Evolutionary conservation across 2,329 filamentous ascomycete genomes (phyloP), one percentile per base, ranked within the genome.

Genomic region (Rhynchosporium secalis): DNA sequence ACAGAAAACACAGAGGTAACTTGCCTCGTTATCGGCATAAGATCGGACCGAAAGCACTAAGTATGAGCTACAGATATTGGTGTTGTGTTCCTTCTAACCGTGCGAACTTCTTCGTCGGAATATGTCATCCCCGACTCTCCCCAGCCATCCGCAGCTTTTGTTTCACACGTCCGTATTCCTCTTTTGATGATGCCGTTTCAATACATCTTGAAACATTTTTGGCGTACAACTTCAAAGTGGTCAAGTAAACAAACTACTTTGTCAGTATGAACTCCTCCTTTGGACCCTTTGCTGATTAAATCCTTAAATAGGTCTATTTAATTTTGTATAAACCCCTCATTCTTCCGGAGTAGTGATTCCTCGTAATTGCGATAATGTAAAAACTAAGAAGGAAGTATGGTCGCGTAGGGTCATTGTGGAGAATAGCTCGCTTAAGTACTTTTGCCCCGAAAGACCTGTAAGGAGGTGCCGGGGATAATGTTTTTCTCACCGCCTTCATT

Each of bases 181-280:
- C 20, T 26, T 15, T 52, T 52, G 31, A 52, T 52, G 49, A 52
- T 52, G 49, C 49, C 49, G 49, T 38, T 33, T 31, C 41, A 43
- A 43, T n/a, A 4, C 40, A 41, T 41, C 40, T 41, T 15, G 15
- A 12, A 41, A 6, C 4, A 2, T 41, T 2, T 41, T 41, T 15
- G 40, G 40, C 40, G 15, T 9, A 41, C 6, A 15, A 9, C 40
- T 41, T 41, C 36, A 7, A 12, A 40, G 36, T 40, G 36, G 7
- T 40, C 36, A 12, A 40, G 36, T 40, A 40, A 12, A 40, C 7
- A 15, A n/a, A 3, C 15, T 43, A 15, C 31, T 51, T 8, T 52
- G 15, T 52, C 33, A 20, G 26, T n/a, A 52, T 20, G 26, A 31
- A n/a, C 38, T 38, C 49, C 31, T 26, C 2, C 12, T n/a, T 26